Evolutionary conservation across 2,329 filamentous ascomycete species (phyloP), one percentile per base, ranked within the genome.

Genomic region (Neonectria coccinea): DNA sequence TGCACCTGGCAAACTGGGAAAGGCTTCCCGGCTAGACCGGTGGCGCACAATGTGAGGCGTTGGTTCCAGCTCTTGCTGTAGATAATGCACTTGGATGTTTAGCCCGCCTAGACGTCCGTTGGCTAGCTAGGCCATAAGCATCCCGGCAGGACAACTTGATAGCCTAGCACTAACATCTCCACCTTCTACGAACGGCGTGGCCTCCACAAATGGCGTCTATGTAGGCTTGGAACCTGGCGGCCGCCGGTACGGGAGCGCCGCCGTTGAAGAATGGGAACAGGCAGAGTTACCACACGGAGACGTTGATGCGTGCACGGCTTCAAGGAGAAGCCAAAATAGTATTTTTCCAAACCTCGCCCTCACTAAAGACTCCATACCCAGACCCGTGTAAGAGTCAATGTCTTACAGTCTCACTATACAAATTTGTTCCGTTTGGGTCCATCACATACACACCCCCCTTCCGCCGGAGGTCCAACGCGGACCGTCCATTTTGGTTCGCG

Each of bases 401-500:
- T 44, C 47, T 51, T 57, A 44, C 20, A 45, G 29, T 54, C 20
- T 56, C 29, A 44, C 36, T 62, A 57, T 62, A 62, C 59, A 62
- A 62, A 45, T 62, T 62, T 62, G 27, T 45, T 57, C 51, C 33
- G 27, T 44, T 56, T n/a, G 33, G 7, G 31, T 51, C 53, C 59
- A 20, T 25, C 44, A 20, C 16, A 8, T 45, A 42, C 47, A 62
- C 29, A 53, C 29, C 29, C 22, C 31, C 22, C 20, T 53, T 50
- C 52, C 25, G 4, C 33, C n/a, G 41, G 36, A 29, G 27, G 22
- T 12, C 16, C 20, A 50, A 4, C 29, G 42, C 29, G 39, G 55
- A 27, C 50, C 22, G 11, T 25, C 16, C 14, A 36, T 45, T 39
- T 53, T 53, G 41, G 11, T 57, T 29, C 48, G 45, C 45, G 33